These are phyloP conservation scores for Pisolithus thermaeus DNA, from an alignment of 1,284 basidiomycete species.

Conservation along the genomic window DNA sequence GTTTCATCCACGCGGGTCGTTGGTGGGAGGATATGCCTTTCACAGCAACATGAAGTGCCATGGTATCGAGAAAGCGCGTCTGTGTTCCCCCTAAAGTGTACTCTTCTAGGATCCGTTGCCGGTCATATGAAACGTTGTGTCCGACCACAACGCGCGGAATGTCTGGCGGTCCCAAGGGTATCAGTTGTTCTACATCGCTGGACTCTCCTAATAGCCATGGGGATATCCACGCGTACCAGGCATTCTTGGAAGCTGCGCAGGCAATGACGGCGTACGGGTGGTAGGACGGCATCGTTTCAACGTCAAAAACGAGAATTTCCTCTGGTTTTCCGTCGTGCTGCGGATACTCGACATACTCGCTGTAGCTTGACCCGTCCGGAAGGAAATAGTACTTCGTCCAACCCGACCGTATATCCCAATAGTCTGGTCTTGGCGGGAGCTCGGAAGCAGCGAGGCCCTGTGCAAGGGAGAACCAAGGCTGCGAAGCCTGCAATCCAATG, in stretches of 20 bases:
- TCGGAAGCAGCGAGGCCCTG: constrained; percentile 50
- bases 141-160: constrained; percentile 74
- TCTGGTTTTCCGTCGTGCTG: constrained; percentile 60
- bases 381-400: constrained; percentile 85
- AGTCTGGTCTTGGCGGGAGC: constrained; percentile 62
- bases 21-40: constrained; percentile 95
- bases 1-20: constrained; percentile 87
- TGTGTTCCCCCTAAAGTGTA: constrained; percentile 67
- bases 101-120: constrained; percentile 81
- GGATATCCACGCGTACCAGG: constrained; percentile 96
- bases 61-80: constrained; percentile 91
- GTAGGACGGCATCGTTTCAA: constrained; percentile 87
- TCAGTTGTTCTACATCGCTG: constrained; percentile 64
- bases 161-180: constrained; percentile 60
- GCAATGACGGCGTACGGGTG: constrained; percentile 87
- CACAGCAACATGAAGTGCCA: constrained; percentile 92
- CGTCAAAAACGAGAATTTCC: constrained; percentile 83
- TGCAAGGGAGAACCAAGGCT: constrained; percentile 82
- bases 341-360: constrained; percentile 57
- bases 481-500: constrained; percentile 66
- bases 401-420: constrained; percentile 76
- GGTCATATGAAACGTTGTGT: constrained; percentile 95
- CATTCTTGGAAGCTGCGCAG: constrained; percentile 74
- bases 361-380: constrained; percentile 61
- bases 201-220: constrained; percentile 81